Conservation (phyloP, 768 basidiomycete species). For the Tylopilus subfusipes region DNA sequence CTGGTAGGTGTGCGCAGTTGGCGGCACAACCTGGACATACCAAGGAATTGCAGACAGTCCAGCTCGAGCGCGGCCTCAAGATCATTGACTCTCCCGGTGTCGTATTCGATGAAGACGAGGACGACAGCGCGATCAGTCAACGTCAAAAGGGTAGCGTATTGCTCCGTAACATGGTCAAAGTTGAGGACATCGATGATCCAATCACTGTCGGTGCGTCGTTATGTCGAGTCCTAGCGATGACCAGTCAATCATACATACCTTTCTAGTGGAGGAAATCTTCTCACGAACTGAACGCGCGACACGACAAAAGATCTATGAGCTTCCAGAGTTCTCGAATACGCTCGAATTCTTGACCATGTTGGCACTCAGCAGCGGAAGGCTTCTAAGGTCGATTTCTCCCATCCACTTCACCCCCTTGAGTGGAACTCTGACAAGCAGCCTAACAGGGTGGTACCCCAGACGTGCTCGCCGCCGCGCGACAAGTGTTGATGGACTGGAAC, state of each 20-base stretch:
- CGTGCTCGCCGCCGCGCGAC: constrained; percentile 73
- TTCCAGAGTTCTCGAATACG: constrained; percentile 69
- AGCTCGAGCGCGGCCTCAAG: constrained; percentile 87
- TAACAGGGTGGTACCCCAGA: constrained; percentile 87
- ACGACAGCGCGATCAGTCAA: constrained; percentile 44
- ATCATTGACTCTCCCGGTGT: constrained; percentile 96
- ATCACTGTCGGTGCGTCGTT: constrained; percentile 71
- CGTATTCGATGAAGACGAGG: constrained; percentile 72
- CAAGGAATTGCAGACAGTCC: constrained; percentile 85
- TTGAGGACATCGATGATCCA: constrained; percentile 88
- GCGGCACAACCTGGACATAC: constrained; percentile 95
- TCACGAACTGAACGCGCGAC: constrained; percentile 62
- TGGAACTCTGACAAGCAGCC: neutral
- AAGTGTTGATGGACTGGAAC: constrained; percentile 90
- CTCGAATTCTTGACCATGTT: constrained; percentile 89
- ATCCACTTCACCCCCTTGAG: neutral
- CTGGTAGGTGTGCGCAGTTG: constrained; percentile 78
- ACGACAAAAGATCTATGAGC: constrained; percentile 81
- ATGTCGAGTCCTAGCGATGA: neutral
- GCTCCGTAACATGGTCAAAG: constrained; percentile 83
- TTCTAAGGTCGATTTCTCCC: constrained; percentile 55
- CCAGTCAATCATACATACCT: neutral
- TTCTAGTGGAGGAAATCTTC: constrained; percentile 84
- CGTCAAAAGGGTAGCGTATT: constrained; percentile 56
- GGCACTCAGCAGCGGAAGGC: constrained; percentile 74